phyloP scores from a whole-genome alignment of 2,329 filamentous ascomycete genomes.

The Colletotrichum sp. region DNA sequence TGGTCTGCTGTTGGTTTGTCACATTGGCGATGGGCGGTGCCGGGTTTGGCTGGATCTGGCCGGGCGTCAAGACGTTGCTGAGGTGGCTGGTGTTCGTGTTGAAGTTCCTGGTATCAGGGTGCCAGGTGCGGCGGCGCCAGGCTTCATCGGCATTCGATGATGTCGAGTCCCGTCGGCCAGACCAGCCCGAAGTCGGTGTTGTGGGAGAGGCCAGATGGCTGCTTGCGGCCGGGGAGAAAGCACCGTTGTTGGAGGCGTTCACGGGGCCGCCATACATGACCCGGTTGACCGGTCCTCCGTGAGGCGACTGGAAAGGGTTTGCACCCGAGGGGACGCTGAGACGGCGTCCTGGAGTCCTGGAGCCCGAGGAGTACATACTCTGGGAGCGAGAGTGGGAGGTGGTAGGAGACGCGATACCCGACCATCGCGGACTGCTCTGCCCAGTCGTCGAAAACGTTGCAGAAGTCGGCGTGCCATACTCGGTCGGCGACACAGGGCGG shows the following conservation, averaged over 20 bases:
- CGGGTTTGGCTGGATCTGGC: constrained; percentile 60
- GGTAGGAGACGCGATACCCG: constrained; percentile 73
- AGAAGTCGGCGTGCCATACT: constrained; percentile 83
- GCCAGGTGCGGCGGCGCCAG: constrained; percentile 87
- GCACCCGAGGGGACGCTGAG: constrained; percentile 81
- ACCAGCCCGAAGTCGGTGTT: constrained; percentile 65
- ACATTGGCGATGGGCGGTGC: constrained; percentile 52
- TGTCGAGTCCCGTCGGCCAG: constrained; percentile 66
- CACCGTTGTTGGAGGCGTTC: constrained; percentile 58
- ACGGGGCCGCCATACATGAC: constrained; percentile 58
- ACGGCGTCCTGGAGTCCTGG: constrained; percentile 72
- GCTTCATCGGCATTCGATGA: constrained; percentile 72
- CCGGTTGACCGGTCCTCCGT: constrained; percentile 60
- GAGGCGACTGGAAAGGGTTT: constrained; percentile 75
- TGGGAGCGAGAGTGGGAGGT: constrained; percentile 72
- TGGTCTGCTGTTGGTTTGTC: constrained; percentile 58
- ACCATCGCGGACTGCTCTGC: constrained; percentile 79
- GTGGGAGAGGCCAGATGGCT: constrained; percentile 71
- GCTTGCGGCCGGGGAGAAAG: constrained; percentile 62
- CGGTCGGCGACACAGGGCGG: constrained; percentile 71
- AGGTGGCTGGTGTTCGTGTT: constrained; percentile 70
- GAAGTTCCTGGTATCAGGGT: constrained; percentile 75
- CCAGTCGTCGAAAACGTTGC: constrained; percentile 76
- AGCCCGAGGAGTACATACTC: constrained; percentile 71
- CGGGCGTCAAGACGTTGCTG: constrained; percentile 76